phyloP scores from a whole-genome alignment of 2,329 filamentous ascomycete species.

The Calonectria hongkongensis region DNA sequence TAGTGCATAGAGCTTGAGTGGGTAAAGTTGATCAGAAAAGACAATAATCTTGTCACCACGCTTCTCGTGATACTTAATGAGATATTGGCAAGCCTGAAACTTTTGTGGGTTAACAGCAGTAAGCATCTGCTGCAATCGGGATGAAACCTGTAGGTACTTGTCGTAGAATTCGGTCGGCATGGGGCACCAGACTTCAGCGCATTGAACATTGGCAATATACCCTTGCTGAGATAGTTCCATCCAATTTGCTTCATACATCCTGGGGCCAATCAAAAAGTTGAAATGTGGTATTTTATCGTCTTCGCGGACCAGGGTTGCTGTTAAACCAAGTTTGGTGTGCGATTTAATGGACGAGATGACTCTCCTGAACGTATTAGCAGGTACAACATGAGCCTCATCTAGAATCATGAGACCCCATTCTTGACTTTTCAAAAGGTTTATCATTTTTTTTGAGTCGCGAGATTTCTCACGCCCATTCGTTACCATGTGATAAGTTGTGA shows the following conservation, averaged over 20 bases:
- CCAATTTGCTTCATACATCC: constrained; percentile 97
- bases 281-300: constrained; percentile 96
- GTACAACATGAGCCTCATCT: constrained; percentile 95
- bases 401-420: constrained; percentile 97
- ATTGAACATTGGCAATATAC: constrained; percentile 94
- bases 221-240: constrained; percentile 95
- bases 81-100: constrained; percentile 93
- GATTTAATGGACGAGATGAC: constrained; percentile 92
- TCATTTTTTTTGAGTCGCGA: constrained; percentile 92
- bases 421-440: constrained; percentile 87
- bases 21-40: constrained; percentile 95
- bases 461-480: constrained; percentile 87
- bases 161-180: constrained; percentile 97
- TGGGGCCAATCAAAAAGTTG: constrained; percentile 94
- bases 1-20: constrained; percentile 85
- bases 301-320: constrained; percentile 90
- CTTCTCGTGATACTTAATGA: constrained; percentile 94
- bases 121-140: constrained; percentile 65
- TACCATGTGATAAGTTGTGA: constrained; percentile 96
- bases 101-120: constrained; percentile 96
- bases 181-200: constrained; percentile 95
- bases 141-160: constrained; percentile 83
- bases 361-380: constrained; percentile 91
- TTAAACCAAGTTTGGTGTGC: constrained; percentile 92
- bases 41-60: constrained; percentile 97